Evolutionary conservation across 306 rosid genomes (phyloP), one percentile per base, ranked within the genome.

Genomic region (Delonix regia): DNA sequence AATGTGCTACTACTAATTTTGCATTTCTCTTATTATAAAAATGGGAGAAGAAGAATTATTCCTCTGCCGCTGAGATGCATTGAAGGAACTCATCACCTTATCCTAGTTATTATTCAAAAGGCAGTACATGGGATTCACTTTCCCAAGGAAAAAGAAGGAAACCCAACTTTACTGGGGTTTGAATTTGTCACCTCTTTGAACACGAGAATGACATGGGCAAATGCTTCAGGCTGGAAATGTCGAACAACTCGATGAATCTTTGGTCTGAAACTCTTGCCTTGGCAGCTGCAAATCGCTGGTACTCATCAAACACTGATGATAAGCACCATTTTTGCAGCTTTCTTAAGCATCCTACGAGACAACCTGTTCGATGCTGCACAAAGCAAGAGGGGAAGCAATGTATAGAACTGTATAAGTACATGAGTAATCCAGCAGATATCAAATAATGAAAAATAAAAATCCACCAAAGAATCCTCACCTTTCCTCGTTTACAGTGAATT

Each of bases 261-360:
- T 96, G 99, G 83, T 96, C 99, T 7, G 98, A 85, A 77, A 96
- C 86, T 89, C 99, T 88, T 52, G 99, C 94, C 83, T 96, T 96
- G 1, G 99, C 97, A 30, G 99, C 99, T 33, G 99, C 99, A 84
- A 93, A 96, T 0, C 97, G 88, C 81, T 93, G 98, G 85, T 96
- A 96, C 84, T 96, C 99, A 13, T 90, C 92, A 69, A 96, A 96
- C 3, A 96, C 89, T 4, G 99, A 96, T 41, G 99, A 79, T 69
- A 96, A 89, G 78, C 99, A 93, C 99, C 99, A 96, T 64, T 83
- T 88, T 79, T 96, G 99, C 83, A 96, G 51, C 74, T 93, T 96
- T 80, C 99, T 91, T 76, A 91, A 78, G 90, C 99, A 96, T 72
- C 99, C 99, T 25, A 96, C 98, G 0, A 96, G 69, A 51, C 99